These are phyloP conservation scores for Cenchrus americanus DNA, from an alignment of 176 grass and related monocot species.

Conservation along the genomic window DNA sequence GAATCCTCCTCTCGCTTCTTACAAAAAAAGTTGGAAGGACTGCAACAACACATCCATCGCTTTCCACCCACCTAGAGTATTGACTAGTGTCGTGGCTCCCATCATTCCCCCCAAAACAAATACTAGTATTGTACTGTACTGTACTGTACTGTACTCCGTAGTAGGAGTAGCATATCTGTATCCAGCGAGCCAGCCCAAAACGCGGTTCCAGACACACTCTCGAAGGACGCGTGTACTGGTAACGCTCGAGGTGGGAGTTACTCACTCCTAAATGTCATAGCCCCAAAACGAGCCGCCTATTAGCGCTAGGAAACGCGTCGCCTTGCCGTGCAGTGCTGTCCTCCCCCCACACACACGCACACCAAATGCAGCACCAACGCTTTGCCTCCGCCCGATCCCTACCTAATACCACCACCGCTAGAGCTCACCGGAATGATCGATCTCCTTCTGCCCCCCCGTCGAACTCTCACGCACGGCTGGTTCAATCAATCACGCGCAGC, in stretches of 20 bases:
- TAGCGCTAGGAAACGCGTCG: too few relatives aligned
- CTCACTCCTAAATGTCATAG: slow-evolving; percentile 1
- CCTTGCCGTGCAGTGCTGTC: too few relatives aligned
- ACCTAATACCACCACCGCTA: background rate
- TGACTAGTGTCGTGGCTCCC: background rate
- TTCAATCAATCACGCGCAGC: too few relatives aligned
- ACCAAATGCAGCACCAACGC: background rate
- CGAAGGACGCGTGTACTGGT: background rate
- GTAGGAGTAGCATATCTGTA: background rate
- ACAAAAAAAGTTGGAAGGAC: background rate
- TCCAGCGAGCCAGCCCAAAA: slow-evolving; percentile 1
- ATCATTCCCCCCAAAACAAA: background rate
- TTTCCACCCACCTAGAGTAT: background rate
- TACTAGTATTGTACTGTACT: background rate
- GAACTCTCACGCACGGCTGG: background rate
- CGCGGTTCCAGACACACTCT: slow-evolving; percentile 13
- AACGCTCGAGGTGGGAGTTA: background rate
- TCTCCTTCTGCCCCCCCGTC: background rate
- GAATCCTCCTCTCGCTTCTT: background rate
- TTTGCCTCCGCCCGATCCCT: background rate
- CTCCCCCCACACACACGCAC: background rate
- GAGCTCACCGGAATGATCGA: background rate
- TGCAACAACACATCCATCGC: background rate
- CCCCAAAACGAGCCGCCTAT: background rate
- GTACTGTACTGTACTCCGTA: too few relatives aligned